Evolutionary conservation across 345 rosid species (phyloP), one percentile per base, ranked within the genome.

Genomic region (Camelina sativa): DNA sequence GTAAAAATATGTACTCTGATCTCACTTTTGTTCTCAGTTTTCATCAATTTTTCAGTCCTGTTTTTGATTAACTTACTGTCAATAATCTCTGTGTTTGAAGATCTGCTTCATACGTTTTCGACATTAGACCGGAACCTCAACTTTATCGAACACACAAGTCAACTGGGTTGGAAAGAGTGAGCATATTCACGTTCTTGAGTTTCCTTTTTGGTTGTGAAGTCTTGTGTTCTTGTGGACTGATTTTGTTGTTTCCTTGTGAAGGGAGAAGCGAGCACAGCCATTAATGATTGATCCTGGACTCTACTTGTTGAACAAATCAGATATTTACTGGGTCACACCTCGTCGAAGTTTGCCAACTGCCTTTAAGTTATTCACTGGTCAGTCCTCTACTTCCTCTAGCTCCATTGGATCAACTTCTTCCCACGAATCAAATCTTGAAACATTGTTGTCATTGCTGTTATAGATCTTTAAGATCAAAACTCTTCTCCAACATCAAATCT

Each of bases 211-310:
- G 59, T 25, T 28, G 55, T 28, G 30, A 28, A n/a, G n/a, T 13
- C 22, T 44, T 62, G 1, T 37, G 6, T 43, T 62, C 48, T 32
- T 43, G 28, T 35, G 28, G 47, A 12, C 72, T 73, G 67, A 67
- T 20, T 22, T 60, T 8, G 41, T 52, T 55, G 3, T 69, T 71
- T 65, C 68, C 44, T 54, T 75, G 52, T 73, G 73, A 83, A 96
- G 99, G 86, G 96, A 96, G 11, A 91, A 91, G 72, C 86, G 99
- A 38, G 99, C 98, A 38, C 88, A 85, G 95, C 99, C 99, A 20
- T 76, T 96, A 86, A 92, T 96, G 76, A 58, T 96, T 52, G 99
- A 96, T 70, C 99, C 99, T 43, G 99, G 99, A 54, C 96, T 96
- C 48, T 92, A 92, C 77, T 62, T 75, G 61, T 51, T 85, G 60